Evolutionary conservation across 2,329 filamentous ascomycete genomes (phyloP), one percentile per base, ranked within the genome.

Genomic region (Penicillium janthinellum): DNA sequence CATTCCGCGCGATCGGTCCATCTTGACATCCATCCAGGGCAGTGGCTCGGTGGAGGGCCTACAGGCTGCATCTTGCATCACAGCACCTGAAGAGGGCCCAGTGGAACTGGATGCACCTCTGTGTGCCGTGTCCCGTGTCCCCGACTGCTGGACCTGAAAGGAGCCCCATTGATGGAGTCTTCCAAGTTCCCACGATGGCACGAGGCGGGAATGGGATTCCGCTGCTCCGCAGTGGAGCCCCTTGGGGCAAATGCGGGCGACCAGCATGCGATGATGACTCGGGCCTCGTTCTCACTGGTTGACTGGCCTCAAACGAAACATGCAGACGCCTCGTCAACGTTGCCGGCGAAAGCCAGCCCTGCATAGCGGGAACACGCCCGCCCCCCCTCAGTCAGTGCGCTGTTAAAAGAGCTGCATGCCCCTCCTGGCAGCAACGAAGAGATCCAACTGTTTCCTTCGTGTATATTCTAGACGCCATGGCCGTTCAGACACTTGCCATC

Each of bases 401-500:
- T n/a, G 7, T 37, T 37, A 50, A 50, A 31, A 35, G 47, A 50
- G 48, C 48, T 38, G 4, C 48, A 12, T 50, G 48, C 48, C 48
- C 48, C 12, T 50, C 48, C 1, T 50, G 12, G 12, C 3, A 25
- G 14, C 48, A n/a, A 22, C 28, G 35, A 20, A 20, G 20, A 50
- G 10, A 28, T 47, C 25, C 25, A 15, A 47, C 7, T 31, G 14
- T 17, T 47, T 31, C 15, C 25, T 28, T 28, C 31, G 47, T 37
- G 45, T 12, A 50, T 35, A 37, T 11, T 50, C 10, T 25, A 25
- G 48, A 31, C 56, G 56, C n/a, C 45, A 74, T 74, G 72, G 54
- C 71, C 4, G n/a, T 71, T 15, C 72, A 74, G 60, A 73, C 70
- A 3, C 45, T 73, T 17, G 68, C 64, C 14, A 54, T 79, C 55